A percentile compares a stretch with the other conserved stretches of the same genome.
phyloP scores from a whole-genome alignment of 257 asterid genomes.

The Verbascum thapsus region DNA sequence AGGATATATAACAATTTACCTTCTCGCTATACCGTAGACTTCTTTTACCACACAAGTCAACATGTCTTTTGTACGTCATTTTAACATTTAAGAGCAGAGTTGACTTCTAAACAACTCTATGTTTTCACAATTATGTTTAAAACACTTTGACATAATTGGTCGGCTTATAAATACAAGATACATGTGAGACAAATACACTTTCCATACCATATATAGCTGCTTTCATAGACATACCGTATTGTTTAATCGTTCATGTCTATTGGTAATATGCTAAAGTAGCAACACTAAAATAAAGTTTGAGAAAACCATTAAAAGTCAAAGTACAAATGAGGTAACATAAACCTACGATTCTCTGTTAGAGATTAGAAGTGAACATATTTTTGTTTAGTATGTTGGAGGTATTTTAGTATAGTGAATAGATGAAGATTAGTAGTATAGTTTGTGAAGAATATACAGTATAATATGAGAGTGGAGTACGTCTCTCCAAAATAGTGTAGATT shows the following conservation, averaged over 20 bases:
- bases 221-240: background rate
- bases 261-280: background rate
- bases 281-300: background rate
- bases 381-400: no score
- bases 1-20: background rate
- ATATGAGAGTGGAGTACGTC: no score
- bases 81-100: background rate
- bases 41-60: background rate
- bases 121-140: background rate
- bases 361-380: no score
- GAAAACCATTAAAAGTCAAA: background rate
- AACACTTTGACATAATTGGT: background rate
- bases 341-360: background rate
- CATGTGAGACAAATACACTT: background rate
- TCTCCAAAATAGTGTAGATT: no score
- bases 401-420: no score
- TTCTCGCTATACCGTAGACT: background rate
- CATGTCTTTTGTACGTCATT: background rate
- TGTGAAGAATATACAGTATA: no score
- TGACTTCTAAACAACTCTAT: background rate
- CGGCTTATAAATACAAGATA: background rate
- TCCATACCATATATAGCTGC: background rate
- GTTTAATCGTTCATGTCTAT: background rate
- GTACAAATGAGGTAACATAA: background rate
- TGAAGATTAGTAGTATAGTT: no score